Conservation (phyloP, 345 rosid species). For the Citrus inodora region DNA sequence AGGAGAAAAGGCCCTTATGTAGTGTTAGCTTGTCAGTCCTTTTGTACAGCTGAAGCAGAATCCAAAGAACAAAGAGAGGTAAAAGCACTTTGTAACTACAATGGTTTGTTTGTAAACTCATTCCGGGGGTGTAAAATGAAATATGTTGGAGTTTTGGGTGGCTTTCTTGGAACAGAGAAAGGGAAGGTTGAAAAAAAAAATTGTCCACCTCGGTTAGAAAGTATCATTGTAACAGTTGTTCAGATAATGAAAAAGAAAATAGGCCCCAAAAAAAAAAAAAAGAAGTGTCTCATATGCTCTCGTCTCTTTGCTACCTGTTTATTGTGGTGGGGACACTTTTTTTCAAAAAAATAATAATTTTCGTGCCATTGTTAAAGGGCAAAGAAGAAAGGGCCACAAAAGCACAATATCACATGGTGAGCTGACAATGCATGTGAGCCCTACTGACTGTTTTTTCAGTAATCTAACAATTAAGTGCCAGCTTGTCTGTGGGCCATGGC, state of each 20-base stretch:
- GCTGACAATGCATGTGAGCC: conserved; percentile 28
- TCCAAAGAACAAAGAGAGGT: neutral
- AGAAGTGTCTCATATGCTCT: neutral
- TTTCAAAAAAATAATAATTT: neutral
- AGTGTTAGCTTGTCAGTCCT: conserved; percentile 19
- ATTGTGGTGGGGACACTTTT: neutral
- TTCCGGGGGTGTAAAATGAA: neutral
- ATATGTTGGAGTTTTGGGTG: neutral
- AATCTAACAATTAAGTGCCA: conserved; percentile 12
- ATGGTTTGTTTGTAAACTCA: conserved; percentile 11
- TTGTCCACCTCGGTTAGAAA: neutral
- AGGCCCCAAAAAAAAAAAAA: neutral
- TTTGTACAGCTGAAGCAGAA: conserved; percentile 29
- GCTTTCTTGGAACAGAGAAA: neutral
- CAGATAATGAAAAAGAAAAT: conserved; percentile 2
- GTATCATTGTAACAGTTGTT: conserved; percentile 11
- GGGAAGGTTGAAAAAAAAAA: neutral
- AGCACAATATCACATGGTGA: conserved; percentile 32
- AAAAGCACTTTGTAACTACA: neutral
- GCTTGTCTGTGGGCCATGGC: conserved; percentile 31
- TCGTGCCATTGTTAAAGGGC: conserved; percentile 5
- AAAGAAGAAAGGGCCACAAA: neutral
- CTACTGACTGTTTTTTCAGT: too few species aligned
- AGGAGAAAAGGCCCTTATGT: conserved; percentile 21
- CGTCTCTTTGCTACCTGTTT: neutral